These are phyloP conservation scores for Acidomyces sp. DNA, from an alignment of 495 filamentous ascomycete genomes.

Conservation along the genomic window DNA sequence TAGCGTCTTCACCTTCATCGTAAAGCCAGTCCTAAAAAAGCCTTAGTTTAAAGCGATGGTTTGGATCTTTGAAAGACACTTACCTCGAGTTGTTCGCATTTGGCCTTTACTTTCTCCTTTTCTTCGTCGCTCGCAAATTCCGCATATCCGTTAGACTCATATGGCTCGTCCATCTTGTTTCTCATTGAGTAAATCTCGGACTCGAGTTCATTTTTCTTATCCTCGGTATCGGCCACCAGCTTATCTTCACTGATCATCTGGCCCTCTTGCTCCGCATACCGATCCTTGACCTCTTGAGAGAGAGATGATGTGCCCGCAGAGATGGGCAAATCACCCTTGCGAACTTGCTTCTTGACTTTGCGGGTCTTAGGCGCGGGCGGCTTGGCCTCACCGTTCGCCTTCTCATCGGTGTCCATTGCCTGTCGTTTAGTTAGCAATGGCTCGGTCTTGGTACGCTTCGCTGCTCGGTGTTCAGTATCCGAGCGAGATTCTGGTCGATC, in stretches of 20 bases:
- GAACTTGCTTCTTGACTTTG: constrained; percentile 98
- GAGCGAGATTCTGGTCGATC: not conserved
- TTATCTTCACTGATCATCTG: constrained; percentile 97
- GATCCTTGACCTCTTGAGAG: constrained; percentile 52
- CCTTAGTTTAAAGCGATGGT: not conserved
- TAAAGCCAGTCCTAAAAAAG: constrained; percentile 81
- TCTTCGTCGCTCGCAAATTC: constrained; percentile 84
- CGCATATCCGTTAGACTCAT: constrained; percentile 40
- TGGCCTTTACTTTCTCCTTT: constrained; percentile 68
- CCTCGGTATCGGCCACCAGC: constrained; percentile 92
- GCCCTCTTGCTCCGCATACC: constrained; percentile 63
- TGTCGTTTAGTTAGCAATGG: constrained; percentile 29
- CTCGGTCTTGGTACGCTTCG: constrained; percentile 21
- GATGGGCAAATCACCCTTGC: constrained; percentile 92
- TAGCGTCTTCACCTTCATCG: constrained; percentile 90
- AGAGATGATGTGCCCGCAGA: constrained; percentile 67
- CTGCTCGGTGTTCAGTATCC: constrained; percentile 4
- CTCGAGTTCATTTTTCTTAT: constrained; percentile 99
- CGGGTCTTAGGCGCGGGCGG: constrained; percentile 69
- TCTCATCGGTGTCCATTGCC: constrained; percentile 80
- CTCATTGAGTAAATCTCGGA: constrained; percentile 90
- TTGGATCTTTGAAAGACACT: constrained; percentile 22
- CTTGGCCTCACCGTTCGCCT: constrained; percentile 48
- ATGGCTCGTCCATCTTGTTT: constrained; percentile 78
- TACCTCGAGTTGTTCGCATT: constrained; percentile 76